These are phyloP conservation scores for Apophysomyces ossiformis DNA, from an alignment of 371 early-diverging fungal genomes.

Conservation along the genomic window DNA sequence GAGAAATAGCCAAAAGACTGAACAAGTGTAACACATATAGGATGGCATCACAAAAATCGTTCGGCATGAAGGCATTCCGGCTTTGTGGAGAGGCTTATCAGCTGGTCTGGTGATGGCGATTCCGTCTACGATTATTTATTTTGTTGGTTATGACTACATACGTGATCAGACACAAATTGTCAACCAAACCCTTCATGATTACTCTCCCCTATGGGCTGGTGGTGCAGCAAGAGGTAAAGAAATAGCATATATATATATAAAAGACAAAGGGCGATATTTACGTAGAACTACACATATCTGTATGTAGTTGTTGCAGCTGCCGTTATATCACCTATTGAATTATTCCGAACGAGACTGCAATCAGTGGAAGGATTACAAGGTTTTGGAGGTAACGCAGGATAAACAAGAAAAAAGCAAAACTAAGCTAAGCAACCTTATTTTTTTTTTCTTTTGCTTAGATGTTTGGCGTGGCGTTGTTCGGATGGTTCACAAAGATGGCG, in stretches of 20 bases:
- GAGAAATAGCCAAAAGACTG: background rate
- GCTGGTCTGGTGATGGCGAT: conserved; percentile 90
- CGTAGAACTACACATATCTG: background rate
- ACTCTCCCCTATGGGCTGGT: conserved; percentile 83
- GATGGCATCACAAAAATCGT: conserved; percentile 85
- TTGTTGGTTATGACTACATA: conserved; percentile 92
- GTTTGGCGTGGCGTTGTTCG: conserved; percentile 66
- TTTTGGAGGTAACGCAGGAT: conserved; percentile 37
- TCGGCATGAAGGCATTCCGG: conserved; percentile 77
- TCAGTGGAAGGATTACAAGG: conserved; percentile 60
- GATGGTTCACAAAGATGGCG: conserved; percentile 70
- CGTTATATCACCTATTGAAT: conserved; percentile 88
- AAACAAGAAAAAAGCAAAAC: background rate
- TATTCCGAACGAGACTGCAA: conserved; percentile 93
- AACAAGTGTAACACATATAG: conserved; percentile 29
- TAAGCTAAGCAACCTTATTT: background rate
- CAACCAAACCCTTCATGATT: conserved; percentile 35
- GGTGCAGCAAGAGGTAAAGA: conserved; percentile 77
- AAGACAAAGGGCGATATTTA: background rate
- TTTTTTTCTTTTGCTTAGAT: conserved; percentile 17
- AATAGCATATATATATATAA: background rate
- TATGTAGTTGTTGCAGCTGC: conserved; percentile 73
- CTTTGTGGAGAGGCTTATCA: conserved; percentile 89
- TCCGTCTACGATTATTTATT: conserved; percentile 94
- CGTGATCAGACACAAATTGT: conserved; percentile 52